These are phyloP conservation scores for Gymnopilus dilepis DNA, from an alignment of 768 basidiomycete species.

Conservation along the genomic window DNA sequence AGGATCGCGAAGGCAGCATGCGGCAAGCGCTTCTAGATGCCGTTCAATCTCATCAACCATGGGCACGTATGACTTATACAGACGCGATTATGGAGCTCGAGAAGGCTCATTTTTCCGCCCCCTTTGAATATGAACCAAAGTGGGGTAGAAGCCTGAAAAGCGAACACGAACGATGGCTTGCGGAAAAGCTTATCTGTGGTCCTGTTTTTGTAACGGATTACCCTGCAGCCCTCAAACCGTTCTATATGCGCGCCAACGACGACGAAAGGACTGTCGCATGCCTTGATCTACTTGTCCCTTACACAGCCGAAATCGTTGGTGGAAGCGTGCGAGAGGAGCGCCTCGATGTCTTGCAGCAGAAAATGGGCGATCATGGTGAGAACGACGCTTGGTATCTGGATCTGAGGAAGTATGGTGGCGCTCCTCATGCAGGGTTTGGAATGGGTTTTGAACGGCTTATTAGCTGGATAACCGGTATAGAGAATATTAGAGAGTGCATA, in stretches of 20 bases:
- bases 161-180: slow-evolving; percentile 94
- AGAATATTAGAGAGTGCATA: slow-evolving; percentile 92
- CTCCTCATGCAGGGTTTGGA: slow-evolving; percentile 95
- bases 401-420: slow-evolving; percentile 81
- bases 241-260: slow-evolving; percentile 88
- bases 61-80: slow-evolving; percentile 80
- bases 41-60: slow-evolving; percentile 43
- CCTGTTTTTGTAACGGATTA: slow-evolving; percentile 95
- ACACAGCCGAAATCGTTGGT: slow-evolving; percentile 88
- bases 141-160: slow-evolving; percentile 82
- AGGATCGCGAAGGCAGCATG: slow-evolving; percentile 41
- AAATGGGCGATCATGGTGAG: slow-evolving; percentile 48
- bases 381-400: slow-evolving; percentile 79
- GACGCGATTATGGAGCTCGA: slow-evolving; percentile 70
- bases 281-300: slow-evolving; percentile 92
- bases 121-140: slow-evolving; percentile 60
- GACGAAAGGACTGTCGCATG: slow-evolving; percentile 68
- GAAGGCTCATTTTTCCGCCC: slow-evolving; percentile 21
- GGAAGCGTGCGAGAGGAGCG: slow-evolving; percentile 91
- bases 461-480: slow-evolving; percentile 84
- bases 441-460: slow-evolving; percentile 94
- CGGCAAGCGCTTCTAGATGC: slow-evolving; percentile 41
- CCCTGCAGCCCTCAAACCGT: slow-evolving; percentile 83
- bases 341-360: slow-evolving; percentile 49
- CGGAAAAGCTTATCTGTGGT: slow-evolving; percentile 65